phyloP scores from a whole-genome alignment of 371 early-diverging fungal species.

The Apophysomyces ossiformis region DNA sequence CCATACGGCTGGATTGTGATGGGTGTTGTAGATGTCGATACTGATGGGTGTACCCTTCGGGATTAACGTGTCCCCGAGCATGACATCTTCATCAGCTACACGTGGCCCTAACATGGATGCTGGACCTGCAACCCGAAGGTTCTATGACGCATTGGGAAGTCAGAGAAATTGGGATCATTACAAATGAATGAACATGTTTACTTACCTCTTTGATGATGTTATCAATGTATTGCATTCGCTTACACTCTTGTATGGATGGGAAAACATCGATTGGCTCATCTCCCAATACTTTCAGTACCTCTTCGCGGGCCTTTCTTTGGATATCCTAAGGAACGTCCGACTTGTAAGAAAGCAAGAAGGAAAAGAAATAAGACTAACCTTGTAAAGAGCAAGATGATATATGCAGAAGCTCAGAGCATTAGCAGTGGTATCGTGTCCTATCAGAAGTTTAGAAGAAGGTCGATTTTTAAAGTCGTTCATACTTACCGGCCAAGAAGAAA shows the following conservation, averaged over 20 bases:
- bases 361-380: constrained; percentile 8
- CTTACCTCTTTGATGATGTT: constrained; percentile 13
- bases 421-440: constrained; percentile 25
- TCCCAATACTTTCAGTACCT: constrained; percentile 19
- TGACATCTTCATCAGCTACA: constrained; percentile 14
- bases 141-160: neutral
- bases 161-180: neutral
- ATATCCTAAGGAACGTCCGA: neutral
- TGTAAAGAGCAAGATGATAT: constrained; percentile 25
- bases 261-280: constrained; percentile 3
- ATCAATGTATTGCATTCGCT: constrained; percentile 7
- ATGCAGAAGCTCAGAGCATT: constrained; percentile 21
- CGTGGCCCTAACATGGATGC: constrained; percentile 17
- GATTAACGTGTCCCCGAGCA: constrained; percentile 17
- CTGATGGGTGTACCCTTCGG: constrained; percentile 24
- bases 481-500: constrained; percentile 28
- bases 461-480: neutral
- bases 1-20: constrained; percentile 36
- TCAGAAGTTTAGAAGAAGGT: constrained; percentile 2
- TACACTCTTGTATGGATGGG: constrained; percentile 6
- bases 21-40: constrained; percentile 22
- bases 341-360: neutral
- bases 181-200: too few species aligned
- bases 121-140: constrained; percentile 18
- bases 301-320: constrained; percentile 29